Evolutionary conservation across 148 eudicot genomes (phyloP), one percentile per base, ranked within the genome.

Genomic region (Cornus suecica): DNA sequence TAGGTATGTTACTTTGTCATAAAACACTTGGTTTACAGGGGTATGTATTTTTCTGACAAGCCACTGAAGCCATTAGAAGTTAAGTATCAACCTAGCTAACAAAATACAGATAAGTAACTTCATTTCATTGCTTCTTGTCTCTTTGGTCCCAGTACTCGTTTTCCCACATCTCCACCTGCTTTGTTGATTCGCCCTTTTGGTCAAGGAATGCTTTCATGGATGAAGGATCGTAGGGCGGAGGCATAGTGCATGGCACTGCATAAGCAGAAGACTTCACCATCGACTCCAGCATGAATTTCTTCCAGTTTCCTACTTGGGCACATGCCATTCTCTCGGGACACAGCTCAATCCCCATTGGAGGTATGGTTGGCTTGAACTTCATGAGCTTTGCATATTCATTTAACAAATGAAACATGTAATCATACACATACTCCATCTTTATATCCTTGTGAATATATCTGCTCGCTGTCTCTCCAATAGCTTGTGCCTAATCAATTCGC

Each of bases 321-420:
- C 92, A 86, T 2, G 83, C 89, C 88, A 88, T 77, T 45, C 78
- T 66, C 72, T 86, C 92, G 9, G 88, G 29, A 26, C 90, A 88
- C 10, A 88, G 74, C 84, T 84, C 88, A 1, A 74, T 11, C 5
- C 85, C 88, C 0, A 74, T 74, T 0, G 85, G 66, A 42, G 92
- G 88, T 0, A 88, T 41, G 18, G 56, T 51, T 11, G 92, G 90
- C 42, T 83, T 86, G 78, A 83, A 88, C 77, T 76, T 83, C 45
- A 84, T 23, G 1, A 88, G 83, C 69, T 83, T 86, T 62, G 87
- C 83, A 32, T 88, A 86, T 71, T 88, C 92, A 37, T 69, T 86
- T 27, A 88, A 23, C 71, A 88, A 45, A 74, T 88, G 90, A 34
- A 84, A 88, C 90, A 88, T 88, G 81, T 86, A 88, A 51, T 86